Conservation (phyloP, 2,329 filamentous ascomycete species). For the Trichoderma atrobrunneum region DNA sequence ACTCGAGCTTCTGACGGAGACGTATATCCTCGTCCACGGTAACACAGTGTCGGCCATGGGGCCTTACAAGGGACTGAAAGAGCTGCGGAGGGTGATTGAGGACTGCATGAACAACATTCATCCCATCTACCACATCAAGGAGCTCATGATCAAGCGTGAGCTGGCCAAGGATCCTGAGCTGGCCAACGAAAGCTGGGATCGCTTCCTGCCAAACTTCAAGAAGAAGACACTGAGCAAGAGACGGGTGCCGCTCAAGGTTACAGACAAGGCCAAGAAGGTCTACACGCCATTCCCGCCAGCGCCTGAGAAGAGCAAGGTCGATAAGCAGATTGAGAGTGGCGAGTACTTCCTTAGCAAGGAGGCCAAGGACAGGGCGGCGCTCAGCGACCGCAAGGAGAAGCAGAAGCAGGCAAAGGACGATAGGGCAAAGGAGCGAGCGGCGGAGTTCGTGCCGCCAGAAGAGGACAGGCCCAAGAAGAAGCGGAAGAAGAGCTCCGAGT, state of each 20-base stretch:
- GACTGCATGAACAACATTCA: conserved; percentile 98
- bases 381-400: conserved; percentile 77
- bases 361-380: conserved; percentile 79
- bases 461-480: conserved; percentile 67
- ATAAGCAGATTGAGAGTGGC: conserved; percentile 94
- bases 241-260: conserved; percentile 77
- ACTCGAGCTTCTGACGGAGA: conserved; percentile 84
- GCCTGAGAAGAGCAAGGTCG: conserved; percentile 98
- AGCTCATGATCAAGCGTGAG: conserved; percentile 91
- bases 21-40: conserved; percentile 93
- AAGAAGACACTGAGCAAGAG: conserved; percentile 85
- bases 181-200: conserved; percentile 87
- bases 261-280: conserved; percentile 87
- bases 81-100: conserved; percentile 82
- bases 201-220: conserved; percentile 97
- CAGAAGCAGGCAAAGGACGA: conserved; percentile 86
- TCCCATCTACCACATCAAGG: conserved; percentile 76
- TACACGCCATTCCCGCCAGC: conserved; percentile 98
- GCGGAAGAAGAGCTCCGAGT: conserved; percentile 52
- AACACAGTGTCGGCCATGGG: conserved; percentile 95
- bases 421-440: conserved; percentile 78
- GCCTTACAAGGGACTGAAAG: conserved; percentile 87
- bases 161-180: conserved; percentile 85
- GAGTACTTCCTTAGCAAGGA: conserved; percentile 95
- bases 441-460: conserved; percentile 83